phyloP scores from a whole-genome alignment of 495 filamentous ascomycete genomes.

The Xylaria curta region DNA sequence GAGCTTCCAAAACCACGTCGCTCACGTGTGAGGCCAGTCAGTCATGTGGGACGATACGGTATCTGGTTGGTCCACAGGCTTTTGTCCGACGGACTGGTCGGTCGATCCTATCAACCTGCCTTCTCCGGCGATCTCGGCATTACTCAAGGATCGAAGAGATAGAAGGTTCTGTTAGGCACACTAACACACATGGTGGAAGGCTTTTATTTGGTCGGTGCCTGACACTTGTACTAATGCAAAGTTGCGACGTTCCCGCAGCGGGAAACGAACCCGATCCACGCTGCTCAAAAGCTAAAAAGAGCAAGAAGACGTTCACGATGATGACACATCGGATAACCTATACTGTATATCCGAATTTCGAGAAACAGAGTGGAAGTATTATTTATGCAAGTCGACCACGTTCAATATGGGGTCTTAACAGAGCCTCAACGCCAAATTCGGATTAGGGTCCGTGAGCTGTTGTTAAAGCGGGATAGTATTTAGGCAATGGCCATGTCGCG shows the following conservation, averaged over 20 bases:
- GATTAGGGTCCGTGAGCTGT: slow-evolving; percentile 17
- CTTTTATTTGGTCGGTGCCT: slow-evolving; percentile 11
- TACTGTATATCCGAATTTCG: background rate
- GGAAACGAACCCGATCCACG: slow-evolving; percentile 21
- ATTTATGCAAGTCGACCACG: slow-evolving; percentile 13
- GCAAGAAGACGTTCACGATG: background rate
- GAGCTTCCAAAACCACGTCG: slow-evolving; percentile 12
- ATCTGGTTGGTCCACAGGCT: slow-evolving; percentile 36
- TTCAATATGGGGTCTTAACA: slow-evolving; percentile 27
- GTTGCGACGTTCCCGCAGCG: slow-evolving; percentile 36
- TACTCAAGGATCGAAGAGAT: slow-evolving; percentile 33
- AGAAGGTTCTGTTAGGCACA: slow-evolving; percentile 23
- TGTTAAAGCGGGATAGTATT: background rate
- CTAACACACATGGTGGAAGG: slow-evolving; percentile 24
- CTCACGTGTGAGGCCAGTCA: slow-evolving; percentile 27
- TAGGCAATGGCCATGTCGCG: slow-evolving; percentile 8
- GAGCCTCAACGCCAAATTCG: slow-evolving; percentile 35
- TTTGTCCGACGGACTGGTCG: slow-evolving; percentile 15
- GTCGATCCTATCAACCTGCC: slow-evolving; percentile 30
- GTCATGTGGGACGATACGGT: slow-evolving; percentile 38
- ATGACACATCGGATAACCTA: background rate
- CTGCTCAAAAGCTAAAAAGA: slow-evolving; percentile 13
- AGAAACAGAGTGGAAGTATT: slow-evolving; percentile 2
- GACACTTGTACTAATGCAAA: slow-evolving; percentile 35
- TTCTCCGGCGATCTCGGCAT: slow-evolving; percentile 39